Evolutionary conservation across 306 rosid species (phyloP).

Genomic region (Aeschynomene evenia): DNA sequence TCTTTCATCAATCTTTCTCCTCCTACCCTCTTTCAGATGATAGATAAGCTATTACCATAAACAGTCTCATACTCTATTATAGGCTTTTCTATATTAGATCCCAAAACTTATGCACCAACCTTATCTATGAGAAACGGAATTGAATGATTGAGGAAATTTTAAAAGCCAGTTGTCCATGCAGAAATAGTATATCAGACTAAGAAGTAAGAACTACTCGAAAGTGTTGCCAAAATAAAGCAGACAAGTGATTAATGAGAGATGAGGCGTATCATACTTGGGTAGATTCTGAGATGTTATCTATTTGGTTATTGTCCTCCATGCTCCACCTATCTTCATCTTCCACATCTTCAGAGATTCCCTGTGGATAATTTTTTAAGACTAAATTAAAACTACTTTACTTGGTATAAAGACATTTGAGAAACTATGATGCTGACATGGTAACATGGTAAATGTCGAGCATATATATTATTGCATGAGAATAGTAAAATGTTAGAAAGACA

Average conservation of each 20-base stretch:
- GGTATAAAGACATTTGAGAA: constrained; percentile 25
- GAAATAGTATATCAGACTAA: not conserved
- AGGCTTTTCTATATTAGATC: not conserved
- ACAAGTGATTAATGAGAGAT: constrained; percentile 14
- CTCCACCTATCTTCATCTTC: constrained; percentile 44
- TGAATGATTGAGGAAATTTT: not conserved
- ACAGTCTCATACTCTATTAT: constrained; percentile 15
- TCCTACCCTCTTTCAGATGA: constrained; percentile 12
- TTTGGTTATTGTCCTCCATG: constrained; percentile 39
- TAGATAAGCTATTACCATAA: not conserved
- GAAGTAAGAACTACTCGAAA: constrained; percentile 16
- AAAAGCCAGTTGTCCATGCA: not conserved
- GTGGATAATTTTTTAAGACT: constrained; percentile 28
- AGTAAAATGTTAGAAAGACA: constrained; percentile 5
- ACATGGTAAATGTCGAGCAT: not conserved
- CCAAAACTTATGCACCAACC: not conserved
- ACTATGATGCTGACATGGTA: not conserved
- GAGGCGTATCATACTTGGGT: constrained; percentile 45
- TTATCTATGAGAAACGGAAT: constrained; percentile 27
- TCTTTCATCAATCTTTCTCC: constrained; percentile 15
- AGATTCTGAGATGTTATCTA: constrained; percentile 39
- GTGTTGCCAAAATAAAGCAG: not conserved
- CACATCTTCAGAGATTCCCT: constrained; percentile 60
- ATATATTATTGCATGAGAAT: not conserved
- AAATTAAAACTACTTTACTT: constrained; percentile 10